Evolutionary conservation across 352 stramenopile genomes (phyloP).

Genomic region (Thalassiosira exigua): DNA sequence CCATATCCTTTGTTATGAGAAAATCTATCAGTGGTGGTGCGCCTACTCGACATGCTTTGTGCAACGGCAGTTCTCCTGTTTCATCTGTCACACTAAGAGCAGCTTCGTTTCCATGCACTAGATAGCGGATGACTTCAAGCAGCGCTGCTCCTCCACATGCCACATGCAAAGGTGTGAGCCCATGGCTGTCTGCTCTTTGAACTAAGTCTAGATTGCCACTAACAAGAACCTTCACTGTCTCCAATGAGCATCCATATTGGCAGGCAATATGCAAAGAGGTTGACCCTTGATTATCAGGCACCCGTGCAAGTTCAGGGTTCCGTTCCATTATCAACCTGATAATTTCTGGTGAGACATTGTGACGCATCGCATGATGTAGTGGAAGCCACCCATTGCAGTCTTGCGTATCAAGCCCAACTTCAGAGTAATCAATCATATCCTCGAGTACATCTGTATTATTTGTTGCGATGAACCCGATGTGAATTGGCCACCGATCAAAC

Average conservation of each 20-base stretch:
- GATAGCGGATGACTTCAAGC: neutral
- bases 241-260: constrained; percentile 2
- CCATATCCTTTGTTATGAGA: constrained; percentile 15
- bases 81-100: neutral
- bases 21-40: neutral
- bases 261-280: constrained; percentile 26
- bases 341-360: neutral
- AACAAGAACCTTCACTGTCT: constrained; percentile 12
- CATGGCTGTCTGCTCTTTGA: constrained; percentile 11
- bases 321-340: constrained; percentile 8
- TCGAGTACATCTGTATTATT: neutral
- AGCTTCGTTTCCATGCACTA: neutral
- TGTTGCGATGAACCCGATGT: neutral
- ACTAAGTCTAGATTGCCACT: neutral
- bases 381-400: constrained; percentile 21
- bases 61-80: neutral
- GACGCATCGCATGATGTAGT: constrained; percentile 23
- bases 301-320: neutral
- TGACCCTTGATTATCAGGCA: constrained; percentile 10
- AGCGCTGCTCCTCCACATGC: constrained; percentile 4
- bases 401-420: neutral
- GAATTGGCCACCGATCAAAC: neutral
- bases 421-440: neutral
- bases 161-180: constrained; percentile 20
- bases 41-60: neutral